These are phyloP conservation scores for Ophiostoma pallidulum DNA, from an alignment of 2,329 filamentous ascomycete species.

Conservation along the genomic window DNA sequence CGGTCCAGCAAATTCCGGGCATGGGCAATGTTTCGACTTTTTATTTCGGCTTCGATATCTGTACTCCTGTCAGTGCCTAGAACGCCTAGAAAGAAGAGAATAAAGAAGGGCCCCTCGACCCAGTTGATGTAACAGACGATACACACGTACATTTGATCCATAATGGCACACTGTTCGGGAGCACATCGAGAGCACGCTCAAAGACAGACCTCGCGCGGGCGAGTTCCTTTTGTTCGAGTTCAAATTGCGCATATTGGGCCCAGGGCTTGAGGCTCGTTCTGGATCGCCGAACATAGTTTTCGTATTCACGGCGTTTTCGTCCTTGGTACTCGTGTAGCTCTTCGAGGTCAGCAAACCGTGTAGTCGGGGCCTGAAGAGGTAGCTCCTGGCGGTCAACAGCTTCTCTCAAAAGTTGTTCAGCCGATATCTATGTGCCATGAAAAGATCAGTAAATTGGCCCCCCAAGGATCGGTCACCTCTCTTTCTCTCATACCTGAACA, in stretches of 20 bases:
- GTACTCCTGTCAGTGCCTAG: too few relatives aligned
- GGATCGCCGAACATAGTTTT: slow-evolving; percentile 95
- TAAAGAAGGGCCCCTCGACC: too few relatives aligned
- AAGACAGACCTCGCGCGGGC: slow-evolving; percentile 85
- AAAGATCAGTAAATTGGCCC: too few relatives aligned
- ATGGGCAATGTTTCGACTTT: slow-evolving; percentile 90
- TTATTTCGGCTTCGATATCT: slow-evolving; percentile 92
- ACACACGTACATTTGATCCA: slow-evolving; percentile 57
- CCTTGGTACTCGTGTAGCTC: slow-evolving; percentile 97
- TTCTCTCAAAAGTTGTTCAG: slow-evolving; percentile 93
- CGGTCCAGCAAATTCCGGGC: slow-evolving; percentile 89
- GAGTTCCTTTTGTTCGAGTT: slow-evolving; percentile 97
- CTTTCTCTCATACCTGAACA: slow-evolving; percentile 28
- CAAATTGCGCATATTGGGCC: slow-evolving; percentile 96
- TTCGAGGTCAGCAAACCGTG: slow-evolving; percentile 91
- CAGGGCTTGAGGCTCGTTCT: slow-evolving; percentile 96
- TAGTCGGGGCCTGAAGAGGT: slow-evolving; percentile 77
- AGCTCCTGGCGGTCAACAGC: slow-evolving; percentile 94
- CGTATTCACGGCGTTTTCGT: slow-evolving; percentile 90
- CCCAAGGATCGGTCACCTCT: too few relatives aligned
- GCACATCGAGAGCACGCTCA: slow-evolving; percentile 86
- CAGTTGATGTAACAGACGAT: too few relatives aligned
- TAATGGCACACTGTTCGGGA: slow-evolving; percentile 73
- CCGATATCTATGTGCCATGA: slow-evolving; percentile 64
- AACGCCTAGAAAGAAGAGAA: too few relatives aligned